Evolutionary conservation across 768 basidiomycete genomes (phyloP).

Genomic region (Leccinum aurantiacum): DNA sequence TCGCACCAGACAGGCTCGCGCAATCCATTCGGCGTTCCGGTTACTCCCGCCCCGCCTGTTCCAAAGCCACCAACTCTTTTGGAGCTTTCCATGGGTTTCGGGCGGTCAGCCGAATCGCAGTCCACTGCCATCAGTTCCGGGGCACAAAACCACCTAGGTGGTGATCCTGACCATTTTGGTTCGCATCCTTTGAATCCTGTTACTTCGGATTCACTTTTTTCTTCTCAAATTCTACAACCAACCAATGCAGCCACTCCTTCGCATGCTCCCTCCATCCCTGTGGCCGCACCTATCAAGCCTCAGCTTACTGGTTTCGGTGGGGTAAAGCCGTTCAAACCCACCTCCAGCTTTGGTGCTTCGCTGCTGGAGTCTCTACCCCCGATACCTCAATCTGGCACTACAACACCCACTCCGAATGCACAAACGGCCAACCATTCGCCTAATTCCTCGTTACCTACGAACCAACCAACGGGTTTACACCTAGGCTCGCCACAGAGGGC

Average conservation of each 20-base stretch:
- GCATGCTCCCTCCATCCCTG: conserved; percentile 35
- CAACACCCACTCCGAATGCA: conserved; percentile 41
- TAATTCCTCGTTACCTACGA: conserved; percentile 29
- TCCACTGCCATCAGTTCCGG: conserved; percentile 30
- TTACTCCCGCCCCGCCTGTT: conserved; percentile 58
- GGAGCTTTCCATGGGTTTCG: conserved; percentile 64
- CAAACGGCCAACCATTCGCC: conserved; percentile 13
- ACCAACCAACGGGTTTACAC: conserved; percentile 34
- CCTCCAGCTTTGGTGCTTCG: conserved; percentile 76
- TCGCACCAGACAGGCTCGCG: conserved; percentile 91
- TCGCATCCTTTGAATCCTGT: conserved; percentile 29
- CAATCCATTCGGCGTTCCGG: conserved; percentile 90
- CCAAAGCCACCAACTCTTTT: conserved; percentile 80
- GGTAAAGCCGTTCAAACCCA: conserved; percentile 80
- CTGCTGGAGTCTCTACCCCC: conserved; percentile 73
- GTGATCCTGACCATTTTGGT: conserved; percentile 16
- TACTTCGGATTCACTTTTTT: conserved; percentile 49
- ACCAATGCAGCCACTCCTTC: conserved; percentile 45
- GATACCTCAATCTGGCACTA: conserved; percentile 57
- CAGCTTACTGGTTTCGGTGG: conserved; percentile 56
- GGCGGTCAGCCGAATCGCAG: conserved; percentile 29
- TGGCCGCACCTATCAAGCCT: conserved; percentile 36
- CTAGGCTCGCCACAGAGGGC: conserved; percentile 7
- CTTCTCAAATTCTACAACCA: conserved; percentile 47
- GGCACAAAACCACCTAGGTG: conserved; percentile 25